Percentiles rank a stretch among this genome's conserved stretches.
Conservation (phyloP, 768 basidiomycete species). For the Kwoniella pini region DNA sequence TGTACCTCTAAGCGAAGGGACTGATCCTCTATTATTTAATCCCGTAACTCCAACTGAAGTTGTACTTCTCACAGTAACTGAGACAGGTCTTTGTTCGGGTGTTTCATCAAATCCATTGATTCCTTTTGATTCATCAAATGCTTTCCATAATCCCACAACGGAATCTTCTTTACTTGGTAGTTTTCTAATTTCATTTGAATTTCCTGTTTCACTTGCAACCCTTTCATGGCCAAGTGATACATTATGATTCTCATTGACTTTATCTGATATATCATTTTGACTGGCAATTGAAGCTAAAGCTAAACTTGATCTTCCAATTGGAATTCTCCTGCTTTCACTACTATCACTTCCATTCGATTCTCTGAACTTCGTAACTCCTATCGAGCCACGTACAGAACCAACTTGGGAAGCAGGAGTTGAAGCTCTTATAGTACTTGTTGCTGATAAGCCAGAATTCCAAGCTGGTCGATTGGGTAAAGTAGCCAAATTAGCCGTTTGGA, state of each 20-base stretch:
- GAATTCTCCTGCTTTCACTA: conserved; percentile 2
- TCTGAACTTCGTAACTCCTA: background rate
- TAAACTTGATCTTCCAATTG: conserved; percentile 10
- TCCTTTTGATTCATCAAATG: conserved; percentile 8
- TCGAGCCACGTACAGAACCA: background rate
- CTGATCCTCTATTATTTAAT: background rate
- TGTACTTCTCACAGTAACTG: background rate
- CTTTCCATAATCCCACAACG: conserved; percentile 14
- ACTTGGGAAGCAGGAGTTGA: conserved; percentile 14
- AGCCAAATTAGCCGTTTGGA: conserved; percentile 9
- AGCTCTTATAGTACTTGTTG: conserved; percentile 2
- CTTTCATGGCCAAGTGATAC: background rate
- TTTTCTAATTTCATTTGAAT: background rate
- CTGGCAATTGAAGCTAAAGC: background rate
- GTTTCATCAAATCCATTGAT: conserved; percentile 1
- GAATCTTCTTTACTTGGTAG: conserved; percentile 12
- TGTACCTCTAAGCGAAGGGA: background rate
- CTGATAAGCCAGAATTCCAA: conserved; percentile 17
- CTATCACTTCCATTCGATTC: background rate
- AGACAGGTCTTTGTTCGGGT: background rate
- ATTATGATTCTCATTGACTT: background rate
- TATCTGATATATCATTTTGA: too few relatives aligned
- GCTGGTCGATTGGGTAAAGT: conserved; percentile 16
- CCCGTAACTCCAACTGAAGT: background rate
- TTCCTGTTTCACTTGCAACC: background rate